Base-by-base conservation (phyloP, 257 asterid species). In the Asclepias syriaca region DNA sequence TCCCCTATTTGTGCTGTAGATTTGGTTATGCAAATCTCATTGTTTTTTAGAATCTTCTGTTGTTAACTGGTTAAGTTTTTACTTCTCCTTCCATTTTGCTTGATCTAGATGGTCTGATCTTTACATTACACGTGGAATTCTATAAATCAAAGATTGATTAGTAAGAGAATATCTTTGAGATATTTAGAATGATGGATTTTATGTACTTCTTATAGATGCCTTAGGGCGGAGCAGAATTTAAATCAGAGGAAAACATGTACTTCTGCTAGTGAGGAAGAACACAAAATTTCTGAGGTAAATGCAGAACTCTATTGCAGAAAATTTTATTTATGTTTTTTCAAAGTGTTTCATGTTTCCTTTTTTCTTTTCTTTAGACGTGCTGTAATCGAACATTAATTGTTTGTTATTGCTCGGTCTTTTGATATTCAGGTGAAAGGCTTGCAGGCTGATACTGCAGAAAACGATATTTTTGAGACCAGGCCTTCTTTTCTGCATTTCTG, bases 401-500 rank as follows among this genome's bases (percentile, higher is more conserved):
- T 66, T 68, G 65, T 59, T 46, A 32, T 34, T 43, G 50, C 39
- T 57, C 13, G 4, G 32, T 40, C 43, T 70, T 76, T 69, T 69
- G 84, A 84, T 91, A 66, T 82, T 69, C 75, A 72, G 66, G 83
- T 77, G 80, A 66, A 74, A 65, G 81, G 74, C 73, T 59, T 78
- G 37, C 81, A 86, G 21, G 79, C 68, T 53, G 83, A 81, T 76
- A 87, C 88, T 15, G 85, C 84, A 18, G 90, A 85, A 34, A 87
- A 82, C 73, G 85, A 81, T 58, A 18, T 89, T 70, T 82, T 91
- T 6, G 85, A 80, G 68, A 81, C 77, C 45, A 76, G 97, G 72
- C 81, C 59, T 66, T 80, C 90, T 63, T 87, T 91, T 78, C 83
- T 87, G 85, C 74, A 78, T 75, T 89, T 87, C 80, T 89, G 97